Evolutionary conservation across 345 rosid species (phyloP).

Genomic region (Citrus cavaleriei): DNA sequence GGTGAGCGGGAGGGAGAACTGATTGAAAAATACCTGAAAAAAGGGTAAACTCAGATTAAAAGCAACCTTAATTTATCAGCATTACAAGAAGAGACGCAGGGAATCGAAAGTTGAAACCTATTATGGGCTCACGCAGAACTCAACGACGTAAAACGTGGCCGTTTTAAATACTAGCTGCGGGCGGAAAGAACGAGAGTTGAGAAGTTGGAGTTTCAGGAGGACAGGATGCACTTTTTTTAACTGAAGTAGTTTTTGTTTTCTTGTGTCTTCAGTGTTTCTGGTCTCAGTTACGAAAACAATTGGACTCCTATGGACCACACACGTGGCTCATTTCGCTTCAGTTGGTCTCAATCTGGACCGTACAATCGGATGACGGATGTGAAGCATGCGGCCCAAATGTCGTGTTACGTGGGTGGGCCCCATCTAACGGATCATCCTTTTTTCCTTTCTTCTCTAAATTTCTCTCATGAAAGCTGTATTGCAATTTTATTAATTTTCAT

Average conservation of each 20-base stretch:
- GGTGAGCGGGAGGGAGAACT: too few species aligned
- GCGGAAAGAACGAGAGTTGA: constrained; percentile 30
- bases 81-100: background rate
- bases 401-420: too few species aligned
- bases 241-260: background rate
- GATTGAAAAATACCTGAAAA: constrained; percentile 5
- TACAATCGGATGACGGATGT: background rate
- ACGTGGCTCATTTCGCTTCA: background rate
- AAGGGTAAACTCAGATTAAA: background rate
- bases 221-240: background rate
- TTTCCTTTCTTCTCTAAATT: too few species aligned
- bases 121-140: background rate
- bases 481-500: too few species aligned
- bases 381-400: background rate
- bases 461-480: too few species aligned
- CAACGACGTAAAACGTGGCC: background rate
- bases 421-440: too few species aligned
- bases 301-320: background rate
- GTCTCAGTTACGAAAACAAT: background rate
- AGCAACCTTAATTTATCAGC: background rate
- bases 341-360: background rate
- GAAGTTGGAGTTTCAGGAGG: constrained; percentile 27
- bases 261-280: background rate
- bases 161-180: background rate
- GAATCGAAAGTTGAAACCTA: background rate